A percentile compares a stretch with the other conserved stretches of the same genome.
Conservation (phyloP, 2,329 filamentous ascomycete genomes). For the Cordyceps sp. region DNA sequence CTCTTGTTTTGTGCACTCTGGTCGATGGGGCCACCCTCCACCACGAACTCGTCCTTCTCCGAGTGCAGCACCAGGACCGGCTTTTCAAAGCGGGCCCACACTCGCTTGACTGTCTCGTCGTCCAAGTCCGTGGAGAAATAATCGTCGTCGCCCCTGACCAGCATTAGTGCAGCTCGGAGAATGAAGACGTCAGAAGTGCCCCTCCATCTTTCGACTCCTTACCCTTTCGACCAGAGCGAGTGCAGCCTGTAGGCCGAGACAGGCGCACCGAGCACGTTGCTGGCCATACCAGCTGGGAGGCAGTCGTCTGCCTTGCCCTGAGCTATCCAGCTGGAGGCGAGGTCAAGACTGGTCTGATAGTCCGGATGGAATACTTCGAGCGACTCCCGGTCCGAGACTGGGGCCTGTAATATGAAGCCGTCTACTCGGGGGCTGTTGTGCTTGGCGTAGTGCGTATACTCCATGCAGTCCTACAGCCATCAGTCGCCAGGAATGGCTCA, state of each 20-base stretch:
- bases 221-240: constrained; percentile 33
- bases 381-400: constrained; percentile 61
- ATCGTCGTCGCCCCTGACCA: constrained; percentile 57
- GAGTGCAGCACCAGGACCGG: constrained; percentile 50
- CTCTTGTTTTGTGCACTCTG: constrained; percentile 36
- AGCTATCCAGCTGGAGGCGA: constrained; percentile 36
- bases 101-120: constrained; percentile 33
- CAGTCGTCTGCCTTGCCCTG: constrained; percentile 36
- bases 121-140: constrained; percentile 72
- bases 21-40: constrained; percentile 36
- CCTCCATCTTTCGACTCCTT: constrained; percentile 9
- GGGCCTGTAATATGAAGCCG: constrained; percentile 65
- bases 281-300: constrained; percentile 30
- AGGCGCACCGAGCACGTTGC: constrained; percentile 22
- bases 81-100: constrained; percentile 49
- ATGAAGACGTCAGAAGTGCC: neutral
- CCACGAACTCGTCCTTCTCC: constrained; percentile 49
- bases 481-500: neutral
- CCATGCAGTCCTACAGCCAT: constrained; percentile 34
- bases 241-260: constrained; percentile 36
- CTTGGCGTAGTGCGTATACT: constrained; percentile 29
- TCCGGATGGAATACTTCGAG: constrained; percentile 28
- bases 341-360: constrained; percentile 26
- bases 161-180: too few species aligned
- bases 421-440: constrained; percentile 39